A percentile compares a stretch with the other conserved stretches of the same genome.
Conservation (phyloP, 257 asterid genomes). For the Buddleja alternifolia region DNA sequence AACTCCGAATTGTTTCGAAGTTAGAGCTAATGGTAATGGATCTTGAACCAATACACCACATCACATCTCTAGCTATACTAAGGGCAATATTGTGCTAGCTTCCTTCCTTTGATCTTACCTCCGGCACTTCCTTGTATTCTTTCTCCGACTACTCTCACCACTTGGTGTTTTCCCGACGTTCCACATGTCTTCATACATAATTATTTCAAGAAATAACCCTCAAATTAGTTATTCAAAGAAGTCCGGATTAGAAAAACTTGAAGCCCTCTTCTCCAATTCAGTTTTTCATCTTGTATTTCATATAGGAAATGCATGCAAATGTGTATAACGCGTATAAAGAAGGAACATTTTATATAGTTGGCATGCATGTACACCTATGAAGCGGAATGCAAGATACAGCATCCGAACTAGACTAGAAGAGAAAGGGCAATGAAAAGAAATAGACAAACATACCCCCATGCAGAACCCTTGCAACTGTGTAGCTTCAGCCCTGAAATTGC, state of each 20-base stretch:
- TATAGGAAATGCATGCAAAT: too few relatives aligned
- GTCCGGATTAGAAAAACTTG: too few relatives aligned
- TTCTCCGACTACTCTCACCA: constrained; percentile 44
- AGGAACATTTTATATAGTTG: neutral
- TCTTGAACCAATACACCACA: neutral
- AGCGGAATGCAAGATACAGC: too few relatives aligned
- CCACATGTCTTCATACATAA: constrained; percentile 43
- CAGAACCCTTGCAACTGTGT: constrained; percentile 56
- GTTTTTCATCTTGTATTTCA: too few relatives aligned
- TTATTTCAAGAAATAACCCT: too few relatives aligned
- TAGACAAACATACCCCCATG: constrained; percentile 44
- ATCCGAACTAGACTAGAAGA: too few relatives aligned
- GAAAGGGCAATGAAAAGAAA: neutral
- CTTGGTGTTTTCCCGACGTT: constrained; percentile 31
- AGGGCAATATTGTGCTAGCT: too few relatives aligned
- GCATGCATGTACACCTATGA: too few relatives aligned
- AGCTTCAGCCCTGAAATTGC: constrained; percentile 21
- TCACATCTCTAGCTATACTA: too few relatives aligned
- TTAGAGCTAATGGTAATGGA: neutral
- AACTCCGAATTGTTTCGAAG: neutral
- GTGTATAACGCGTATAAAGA: too few relatives aligned
- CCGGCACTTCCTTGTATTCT: constrained; percentile 38
- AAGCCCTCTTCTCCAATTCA: too few relatives aligned
- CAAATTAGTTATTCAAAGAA: too few relatives aligned
- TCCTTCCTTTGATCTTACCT: constrained; percentile 19